A percentile compares a stretch with the other conserved stretches of the same genome.
Evolutionary conservation across 1,284 basidiomycete species (phyloP).

Genomic region (Boletus sp.): DNA sequence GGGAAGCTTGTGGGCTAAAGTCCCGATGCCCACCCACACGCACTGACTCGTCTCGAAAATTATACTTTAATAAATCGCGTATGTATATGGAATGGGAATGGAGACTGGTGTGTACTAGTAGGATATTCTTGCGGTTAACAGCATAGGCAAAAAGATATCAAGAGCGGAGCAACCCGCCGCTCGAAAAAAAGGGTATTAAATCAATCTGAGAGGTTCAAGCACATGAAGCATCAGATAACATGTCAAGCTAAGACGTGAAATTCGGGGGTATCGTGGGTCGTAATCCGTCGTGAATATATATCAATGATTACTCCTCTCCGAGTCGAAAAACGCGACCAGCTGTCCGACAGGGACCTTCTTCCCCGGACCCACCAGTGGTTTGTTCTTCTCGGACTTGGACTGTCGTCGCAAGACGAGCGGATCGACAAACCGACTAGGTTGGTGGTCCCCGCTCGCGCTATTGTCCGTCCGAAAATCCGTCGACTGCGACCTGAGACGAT

Average conservation of each 20-base stretch:
- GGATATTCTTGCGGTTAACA: neutral
- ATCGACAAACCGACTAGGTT: conserved; percentile 54
- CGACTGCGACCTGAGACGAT: conserved; percentile 30
- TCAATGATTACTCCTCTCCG: conserved; percentile 41
- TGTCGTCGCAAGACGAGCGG: conserved; percentile 66
- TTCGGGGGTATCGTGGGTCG: neutral
- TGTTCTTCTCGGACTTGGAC: conserved; percentile 43
- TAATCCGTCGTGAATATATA: neutral
- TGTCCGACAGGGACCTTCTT: conserved; percentile 71
- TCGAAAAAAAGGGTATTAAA: neutral
- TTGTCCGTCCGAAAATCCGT: conserved; percentile 26
- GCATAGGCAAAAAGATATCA: neutral
- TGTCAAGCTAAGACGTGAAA: neutral
- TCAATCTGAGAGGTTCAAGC: neutral
- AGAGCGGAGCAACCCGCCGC: neutral
- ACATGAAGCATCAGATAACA: neutral
- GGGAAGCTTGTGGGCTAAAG: too few relatives aligned
- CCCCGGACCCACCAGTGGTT: conserved; percentile 27
- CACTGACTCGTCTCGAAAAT: neutral
- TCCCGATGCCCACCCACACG: neutral
- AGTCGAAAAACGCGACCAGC: conserved; percentile 79
- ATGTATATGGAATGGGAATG: neutral
- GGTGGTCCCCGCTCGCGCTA: conserved; percentile 12
- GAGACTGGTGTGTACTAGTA: neutral
- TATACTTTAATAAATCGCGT: neutral